Percentiles rank a stretch among this genome's conserved stretches.
Evolutionary conservation across 768 basidiomycete species (phyloP).

Genomic region (Termitomyces sp.): DNA sequence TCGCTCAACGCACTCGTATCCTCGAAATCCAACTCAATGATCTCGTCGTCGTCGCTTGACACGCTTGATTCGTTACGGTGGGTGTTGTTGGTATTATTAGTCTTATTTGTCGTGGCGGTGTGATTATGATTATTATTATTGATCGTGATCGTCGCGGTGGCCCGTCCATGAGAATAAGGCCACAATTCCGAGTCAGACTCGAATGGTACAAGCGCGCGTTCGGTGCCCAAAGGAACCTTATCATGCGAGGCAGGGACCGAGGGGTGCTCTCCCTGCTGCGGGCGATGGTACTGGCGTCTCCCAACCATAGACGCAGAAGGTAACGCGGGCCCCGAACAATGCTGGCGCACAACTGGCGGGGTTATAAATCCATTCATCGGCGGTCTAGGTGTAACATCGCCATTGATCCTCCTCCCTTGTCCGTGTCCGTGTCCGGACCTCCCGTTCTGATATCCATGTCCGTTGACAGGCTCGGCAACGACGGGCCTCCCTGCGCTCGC

Average conservation of each 20-base stretch:
- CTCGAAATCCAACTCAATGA: conserved; percentile 71
- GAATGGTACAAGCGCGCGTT: conserved; percentile 52
- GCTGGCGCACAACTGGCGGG: conserved; percentile 8
- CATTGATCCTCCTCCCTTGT: conserved; percentile 26
- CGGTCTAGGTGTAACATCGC: conserved; percentile 65
- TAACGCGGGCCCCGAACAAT: neutral
- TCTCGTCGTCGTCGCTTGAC: conserved; percentile 46
- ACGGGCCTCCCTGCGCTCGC: conserved; percentile 27
- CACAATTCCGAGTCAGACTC: conserved; percentile 61
- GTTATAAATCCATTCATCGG: conserved; percentile 21
- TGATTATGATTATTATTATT: conserved; percentile 8
- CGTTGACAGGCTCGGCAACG: conserved; percentile 16
- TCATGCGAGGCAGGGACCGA: neutral
- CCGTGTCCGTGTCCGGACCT: conserved; percentile 9
- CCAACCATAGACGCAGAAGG: neutral
- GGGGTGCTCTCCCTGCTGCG: neutral
- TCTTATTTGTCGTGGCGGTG: conserved; percentile 28
- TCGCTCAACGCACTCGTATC: conserved; percentile 73
- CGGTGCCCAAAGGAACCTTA: conserved; percentile 8
- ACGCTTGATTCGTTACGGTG: neutral
- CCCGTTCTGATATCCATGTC: conserved; percentile 3
- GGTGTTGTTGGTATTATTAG: conserved; percentile 5
- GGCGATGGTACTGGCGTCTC: neutral
- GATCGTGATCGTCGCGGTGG: conserved; percentile 29
- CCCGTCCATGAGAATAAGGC: conserved; percentile 41